phyloP scores from a whole-genome alignment of 345 rosid species.

The Streptanthus diversifolius region DNA sequence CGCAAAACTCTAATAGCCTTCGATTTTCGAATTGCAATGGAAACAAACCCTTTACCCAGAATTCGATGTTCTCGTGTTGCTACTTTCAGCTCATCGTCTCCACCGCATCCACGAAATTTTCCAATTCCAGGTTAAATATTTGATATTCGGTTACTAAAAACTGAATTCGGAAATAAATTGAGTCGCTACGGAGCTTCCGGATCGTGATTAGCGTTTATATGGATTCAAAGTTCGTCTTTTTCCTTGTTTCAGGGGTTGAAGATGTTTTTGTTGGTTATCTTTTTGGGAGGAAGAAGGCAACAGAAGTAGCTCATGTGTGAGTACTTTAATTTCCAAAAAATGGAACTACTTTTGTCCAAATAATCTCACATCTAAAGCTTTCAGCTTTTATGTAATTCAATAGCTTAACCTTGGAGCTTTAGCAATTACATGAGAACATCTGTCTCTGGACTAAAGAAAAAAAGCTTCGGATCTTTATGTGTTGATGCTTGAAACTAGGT shows the following conservation, averaged over 20 bases:
- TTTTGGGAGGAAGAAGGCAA: slow-evolving; percentile 75
- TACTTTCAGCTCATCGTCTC: slow-evolving; percentile 28
- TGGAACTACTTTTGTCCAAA: not conserved
- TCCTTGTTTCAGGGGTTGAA: slow-evolving; percentile 52
- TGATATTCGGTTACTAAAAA: not conserved
- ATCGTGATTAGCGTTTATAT: not conserved
- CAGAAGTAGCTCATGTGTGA: slow-evolving; percentile 93
- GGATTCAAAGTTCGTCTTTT: not conserved
- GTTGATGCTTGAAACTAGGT: not conserved
- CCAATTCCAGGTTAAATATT: slow-evolving; percentile 43
- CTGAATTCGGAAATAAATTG: not conserved
- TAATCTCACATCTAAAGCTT: not conserved
- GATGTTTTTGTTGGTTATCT: slow-evolving; percentile 67
- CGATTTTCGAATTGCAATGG: not conserved
- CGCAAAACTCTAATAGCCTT: not conserved
- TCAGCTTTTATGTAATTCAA: not conserved
- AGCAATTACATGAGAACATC: not conserved
- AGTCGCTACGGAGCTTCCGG: not conserved
- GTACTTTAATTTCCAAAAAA: slow-evolving; percentile 24
- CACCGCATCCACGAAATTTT: slow-evolving; percentile 24
- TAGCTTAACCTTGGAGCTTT: not conserved
- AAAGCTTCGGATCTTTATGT: not conserved
- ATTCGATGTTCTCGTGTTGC: slow-evolving; percentile 17
- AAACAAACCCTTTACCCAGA: not conserved
- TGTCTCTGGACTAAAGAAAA: not conserved